These are phyloP conservation scores for Boletus barrowsii DNA, from an alignment of 768 basidiomycete genomes.

Conservation along the genomic window DNA sequence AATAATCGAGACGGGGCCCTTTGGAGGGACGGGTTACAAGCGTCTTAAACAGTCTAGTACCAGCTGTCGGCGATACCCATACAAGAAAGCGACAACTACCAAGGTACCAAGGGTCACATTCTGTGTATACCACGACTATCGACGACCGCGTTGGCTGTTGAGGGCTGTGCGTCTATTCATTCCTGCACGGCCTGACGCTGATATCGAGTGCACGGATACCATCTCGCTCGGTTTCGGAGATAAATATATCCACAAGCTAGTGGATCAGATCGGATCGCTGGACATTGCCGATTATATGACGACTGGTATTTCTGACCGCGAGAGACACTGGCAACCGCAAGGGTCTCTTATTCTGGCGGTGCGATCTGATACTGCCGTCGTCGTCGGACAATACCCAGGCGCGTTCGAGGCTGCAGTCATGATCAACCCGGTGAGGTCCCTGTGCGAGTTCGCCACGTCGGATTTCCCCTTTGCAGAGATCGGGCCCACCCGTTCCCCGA, in stretches of 20 bases:
- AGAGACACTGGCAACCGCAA: constrained; percentile 50
- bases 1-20: no score
- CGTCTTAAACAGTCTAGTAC: no score
- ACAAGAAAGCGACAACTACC: constrained; percentile 4
- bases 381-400: constrained; percentile 57
- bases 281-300: no score
- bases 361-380: constrained; percentile 12
- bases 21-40: no score
- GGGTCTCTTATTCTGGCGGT: constrained; percentile 17
- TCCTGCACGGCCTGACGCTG: background rate
- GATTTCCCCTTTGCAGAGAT: constrained; percentile 54
- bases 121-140: constrained; percentile 42
- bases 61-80: no score
- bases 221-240: constrained; percentile 31
- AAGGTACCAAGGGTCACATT: constrained; percentile 60
- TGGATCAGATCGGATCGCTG: constrained; percentile 54
- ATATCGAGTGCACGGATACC: constrained; percentile 38
- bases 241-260: constrained; percentile 39
- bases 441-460: constrained; percentile 41
- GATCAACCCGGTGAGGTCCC: constrained; percentile 46
- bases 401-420: constrained; percentile 57
- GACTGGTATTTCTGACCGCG: constrained; percentile 46
- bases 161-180: constrained; percentile 42
- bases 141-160: constrained; percentile 32
- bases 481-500: constrained; percentile 1